Evolutionary conservation across 371 early-diverging fungal genomes (phyloP), one percentile per base, ranked within the genome.

Genomic region (Mortierella sp.): DNA sequence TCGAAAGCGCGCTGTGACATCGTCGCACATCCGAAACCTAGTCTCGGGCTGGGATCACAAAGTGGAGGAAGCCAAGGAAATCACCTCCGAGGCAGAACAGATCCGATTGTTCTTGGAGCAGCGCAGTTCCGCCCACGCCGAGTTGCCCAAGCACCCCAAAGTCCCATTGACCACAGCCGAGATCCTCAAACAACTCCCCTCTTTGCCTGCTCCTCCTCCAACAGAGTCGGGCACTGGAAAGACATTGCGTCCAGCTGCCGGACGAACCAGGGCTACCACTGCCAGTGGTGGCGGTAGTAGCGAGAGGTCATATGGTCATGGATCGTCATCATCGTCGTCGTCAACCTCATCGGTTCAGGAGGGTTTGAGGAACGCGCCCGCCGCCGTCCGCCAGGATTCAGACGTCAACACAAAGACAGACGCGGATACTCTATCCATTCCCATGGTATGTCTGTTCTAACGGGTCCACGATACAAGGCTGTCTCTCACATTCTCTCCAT

Each of bases 41-140:
- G 77, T 76, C 55, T 76, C 77, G 8, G 64, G 65, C n/a, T 76
- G 77, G 77, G 77, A 76, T 24, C 65, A 49, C 54, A 76, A 76
- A 51, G 77, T 76, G 2, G 77, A 76, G 45, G 77, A 54, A 16
- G 69, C 77, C 43, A 57, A 54, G 39, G 70, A 76, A 25, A 60
- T 57, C 8, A 64, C 64, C 0, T 28, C 57, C 0, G 77, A 76
- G 27, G 77, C 77, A 0, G 77, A 69, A 24, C 51, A 57, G 46
- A 61, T 69, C 29, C 65, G 66, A 6, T 57, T 54, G 46, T 76
- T 76, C 48, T 19, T 76, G 28, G 70, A 76, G 34, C 62, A 60
- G 40, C 64, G 77, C 5, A 61, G 65, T 17, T 54, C 69, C 3
- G 77, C 77, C 2, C 77, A 69, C 27, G 69, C 70, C 43, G 77